phyloP scores from a whole-genome alignment of 148 eudicot species.

The Vaccinium corymbosum region DNA sequence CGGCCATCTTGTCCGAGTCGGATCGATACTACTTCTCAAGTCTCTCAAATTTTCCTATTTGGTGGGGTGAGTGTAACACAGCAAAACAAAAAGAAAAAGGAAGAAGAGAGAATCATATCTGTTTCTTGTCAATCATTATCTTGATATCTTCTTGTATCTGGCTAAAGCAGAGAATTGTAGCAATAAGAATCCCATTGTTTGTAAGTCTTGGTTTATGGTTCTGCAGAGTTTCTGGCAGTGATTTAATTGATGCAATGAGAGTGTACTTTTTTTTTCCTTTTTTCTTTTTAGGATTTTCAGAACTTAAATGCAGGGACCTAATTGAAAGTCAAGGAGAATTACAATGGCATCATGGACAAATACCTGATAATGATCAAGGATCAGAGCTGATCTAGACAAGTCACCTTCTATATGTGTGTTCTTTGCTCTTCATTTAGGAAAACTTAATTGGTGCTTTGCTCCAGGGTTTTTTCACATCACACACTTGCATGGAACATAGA shows the following conservation, averaged over 20 bases:
- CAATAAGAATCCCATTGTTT: slow-evolving; percentile 2
- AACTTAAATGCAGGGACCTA: neutral
- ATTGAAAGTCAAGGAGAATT: neutral
- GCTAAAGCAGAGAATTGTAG: neutral
- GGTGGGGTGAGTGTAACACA: neutral
- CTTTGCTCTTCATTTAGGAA: too few species aligned
- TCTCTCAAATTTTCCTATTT: neutral
- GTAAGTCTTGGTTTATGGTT: slow-evolving; percentile 1
- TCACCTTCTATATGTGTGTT: neutral
- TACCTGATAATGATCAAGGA: neutral
- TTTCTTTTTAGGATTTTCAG: neutral
- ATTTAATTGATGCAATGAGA: neutral
- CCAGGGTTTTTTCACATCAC: too few species aligned
- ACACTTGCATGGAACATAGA: too few species aligned
- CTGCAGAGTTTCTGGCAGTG: neutral
- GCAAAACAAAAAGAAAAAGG: neutral
- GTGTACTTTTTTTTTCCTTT: neutral
- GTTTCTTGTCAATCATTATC: neutral
- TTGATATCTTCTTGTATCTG: neutral
- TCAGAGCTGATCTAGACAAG: neutral
- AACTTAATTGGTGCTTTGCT: too few species aligned
- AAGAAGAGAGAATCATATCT: neutral
- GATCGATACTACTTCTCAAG: neutral
- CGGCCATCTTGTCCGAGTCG: neutral
- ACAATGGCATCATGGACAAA: neutral